Evolutionary conservation across 139 green algal species (phyloP), one percentile per base, ranked within the genome.

Genomic region (Micractinium conductrix): DNA sequence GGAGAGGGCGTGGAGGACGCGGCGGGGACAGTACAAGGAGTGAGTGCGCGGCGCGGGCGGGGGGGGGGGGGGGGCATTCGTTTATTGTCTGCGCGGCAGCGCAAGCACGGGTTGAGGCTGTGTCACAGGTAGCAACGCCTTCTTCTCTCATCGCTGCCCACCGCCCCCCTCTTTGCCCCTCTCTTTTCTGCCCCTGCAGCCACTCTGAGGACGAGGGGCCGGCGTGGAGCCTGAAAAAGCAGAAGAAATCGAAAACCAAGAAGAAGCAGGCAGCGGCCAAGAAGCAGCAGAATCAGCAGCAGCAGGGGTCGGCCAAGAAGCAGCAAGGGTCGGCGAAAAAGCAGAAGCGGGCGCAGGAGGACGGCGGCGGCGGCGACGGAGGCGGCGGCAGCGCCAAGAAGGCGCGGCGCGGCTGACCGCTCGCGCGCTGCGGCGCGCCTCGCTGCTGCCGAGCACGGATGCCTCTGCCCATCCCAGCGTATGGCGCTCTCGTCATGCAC

Each of bases 1-100:
- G 60, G 74, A 87, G 60, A 73, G 73, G 73, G 24, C 42, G 73
- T 87, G 82, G 82, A 62, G 73, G 44, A 62, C 30, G 22, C 42
- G 21, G 28, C 33, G 37, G 33, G 82, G 82, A 0, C 60, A 82
- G 43, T 87, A 68, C 74, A 55, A 72, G 4, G 82, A 78, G 82
- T 87, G 73, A 87, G 73, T 55, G 30, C 2, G 14, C 7, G 19
- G 38, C 26, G 40, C 28, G 40, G 60, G 14, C 60, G 26, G 17
- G 60, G 14, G 19, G 60, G 17, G 60, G 10, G 19, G 60, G 17
- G 60, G 10, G 3, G n/a, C n/a, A 24, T 4, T 17, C 9, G 1
- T 4, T 17, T 71, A 33, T 71, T 12, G 62, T 38, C 26, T 38
- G 30, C 38, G 40, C 28, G 21, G 62, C 62, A 33, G 26, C 16